Percentiles rank a stretch among this genome's conserved stretches.
Evolutionary conservation across 352 stramenopile species (phyloP).

Genomic region (Aphanomyces invadans): DNA sequence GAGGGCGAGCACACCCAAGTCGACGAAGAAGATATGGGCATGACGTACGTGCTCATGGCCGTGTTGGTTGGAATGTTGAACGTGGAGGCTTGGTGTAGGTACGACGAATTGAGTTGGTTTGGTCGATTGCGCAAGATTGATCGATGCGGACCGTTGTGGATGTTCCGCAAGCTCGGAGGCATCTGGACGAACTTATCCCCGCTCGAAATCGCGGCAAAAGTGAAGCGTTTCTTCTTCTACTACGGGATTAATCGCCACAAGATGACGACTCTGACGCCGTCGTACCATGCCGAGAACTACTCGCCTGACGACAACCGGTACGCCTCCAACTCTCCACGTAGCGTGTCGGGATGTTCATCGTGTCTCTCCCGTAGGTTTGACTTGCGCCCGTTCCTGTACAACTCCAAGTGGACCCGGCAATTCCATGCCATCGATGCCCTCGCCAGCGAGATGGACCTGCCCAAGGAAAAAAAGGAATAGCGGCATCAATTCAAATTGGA

Average conservation of each 20-base stretch:
- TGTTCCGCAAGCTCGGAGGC: constrained; percentile 85
- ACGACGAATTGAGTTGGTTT: constrained; percentile 93
- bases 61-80: neutral
- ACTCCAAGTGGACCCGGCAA: constrained; percentile 92
- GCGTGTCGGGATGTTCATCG: neutral
- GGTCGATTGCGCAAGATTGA: constrained; percentile 93
- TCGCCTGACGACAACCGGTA: constrained; percentile 97
- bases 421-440: constrained; percentile 93
- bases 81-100: constrained; percentile 1
- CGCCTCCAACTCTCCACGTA: neutral
- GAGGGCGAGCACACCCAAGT: constrained; percentile 87
- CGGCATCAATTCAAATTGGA: neutral
- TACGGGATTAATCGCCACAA: constrained; percentile 99
- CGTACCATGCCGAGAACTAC: constrained; percentile 98
- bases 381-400: constrained; percentile 96
- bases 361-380: constrained; percentile 69
- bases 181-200: constrained; percentile 84
- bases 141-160: constrained; percentile 91
- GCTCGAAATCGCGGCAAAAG: constrained; percentile 70
- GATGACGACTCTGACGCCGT: constrained; percentile 97
- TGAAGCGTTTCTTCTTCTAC: constrained; percentile 98
- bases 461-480: constrained; percentile 21
- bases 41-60: constrained; percentile 81
- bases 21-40: constrained; percentile 99
- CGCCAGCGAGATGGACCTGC: constrained; percentile 46